Percentiles rank a stretch among this genome's conserved stretches.
phyloP scores from a whole-genome alignment of 1,284 basidiomycete species.

The Pterulicium gracile region DNA sequence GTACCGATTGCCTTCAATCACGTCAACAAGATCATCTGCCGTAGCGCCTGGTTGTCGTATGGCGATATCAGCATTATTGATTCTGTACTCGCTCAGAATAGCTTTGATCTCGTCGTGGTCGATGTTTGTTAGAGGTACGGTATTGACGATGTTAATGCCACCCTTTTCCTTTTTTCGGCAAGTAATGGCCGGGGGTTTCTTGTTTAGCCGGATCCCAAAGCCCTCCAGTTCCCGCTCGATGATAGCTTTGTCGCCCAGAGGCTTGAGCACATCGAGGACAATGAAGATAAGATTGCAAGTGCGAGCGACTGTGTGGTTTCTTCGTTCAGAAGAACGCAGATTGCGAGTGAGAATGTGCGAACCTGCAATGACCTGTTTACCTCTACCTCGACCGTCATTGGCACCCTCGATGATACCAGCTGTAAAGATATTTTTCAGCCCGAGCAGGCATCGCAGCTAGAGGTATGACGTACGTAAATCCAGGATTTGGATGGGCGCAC shows the following conservation, averaged over 20 bases:
- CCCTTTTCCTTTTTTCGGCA: slow-evolving; percentile 94
- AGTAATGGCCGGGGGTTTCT: slow-evolving; percentile 83
- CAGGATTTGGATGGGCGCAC: slow-evolving; percentile 85
- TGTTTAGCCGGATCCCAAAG: slow-evolving; percentile 95
- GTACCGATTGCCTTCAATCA: slow-evolving; percentile 85
- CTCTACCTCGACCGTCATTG: slow-evolving; percentile 95
- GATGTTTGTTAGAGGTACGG: slow-evolving; percentile 94
- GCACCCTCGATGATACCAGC: slow-evolving; percentile 99
- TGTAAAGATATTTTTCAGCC: slow-evolving; percentile 19
- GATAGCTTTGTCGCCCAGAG: slow-evolving; percentile 87
- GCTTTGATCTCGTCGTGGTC: slow-evolving; percentile 96
- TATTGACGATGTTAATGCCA: slow-evolving; percentile 88
- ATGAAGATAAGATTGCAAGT: slow-evolving; percentile 99
- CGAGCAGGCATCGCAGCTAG: slow-evolving; percentile 1
- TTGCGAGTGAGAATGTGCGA: slow-evolving; percentile 18
- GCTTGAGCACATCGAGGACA: slow-evolving; percentile 95
- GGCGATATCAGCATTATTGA: slow-evolving; percentile 86
- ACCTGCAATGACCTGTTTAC: slow-evolving; percentile 94
- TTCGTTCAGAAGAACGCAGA: slow-evolving; percentile 8
- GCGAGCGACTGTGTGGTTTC: slow-evolving; percentile 61
- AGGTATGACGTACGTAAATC: slow-evolving; percentile 64
- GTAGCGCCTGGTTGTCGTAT: slow-evolving; percentile 93
- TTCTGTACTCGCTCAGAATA: slow-evolving; percentile 87
- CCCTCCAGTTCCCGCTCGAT: slow-evolving; percentile 93
- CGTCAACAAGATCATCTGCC: slow-evolving; percentile 95